Percentiles rank a stretch among this genome's conserved stretches.
These are phyloP conservation scores for Paulownia fortunei DNA, from an alignment of 257 asterid species.

Conservation along the genomic window DNA sequence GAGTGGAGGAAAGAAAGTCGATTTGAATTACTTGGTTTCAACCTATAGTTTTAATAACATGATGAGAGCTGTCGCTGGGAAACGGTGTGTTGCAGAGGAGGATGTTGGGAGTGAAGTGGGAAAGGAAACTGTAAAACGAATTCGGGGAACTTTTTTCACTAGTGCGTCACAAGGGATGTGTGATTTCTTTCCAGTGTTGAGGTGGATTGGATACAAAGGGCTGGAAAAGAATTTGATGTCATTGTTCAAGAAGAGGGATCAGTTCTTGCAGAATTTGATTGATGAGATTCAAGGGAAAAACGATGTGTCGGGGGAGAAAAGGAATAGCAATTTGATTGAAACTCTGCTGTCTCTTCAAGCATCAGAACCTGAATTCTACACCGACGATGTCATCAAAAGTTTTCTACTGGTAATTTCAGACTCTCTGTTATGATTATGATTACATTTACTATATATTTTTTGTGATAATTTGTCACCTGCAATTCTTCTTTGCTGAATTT, in stretches of 20 bases:
- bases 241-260: conserved; percentile 48
- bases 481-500: neutral
- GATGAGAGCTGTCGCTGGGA: conserved; percentile 49
- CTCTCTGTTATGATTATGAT: neutral
- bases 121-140: conserved; percentile 31
- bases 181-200: conserved; percentile 65
- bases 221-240: conserved; percentile 42
- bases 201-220: conserved; percentile 62
- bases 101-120: conserved; percentile 45
- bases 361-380: conserved; percentile 58
- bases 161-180: conserved; percentile 37
- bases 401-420: conserved; percentile 41
- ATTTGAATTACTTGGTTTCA: conserved; percentile 40
- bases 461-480: neutral
- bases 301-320: neutral
- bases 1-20: conserved; percentile 26
- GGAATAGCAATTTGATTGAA: conserved; percentile 35
- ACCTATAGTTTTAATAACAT: conserved; percentile 39
- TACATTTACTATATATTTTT: neutral
- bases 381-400: conserved; percentile 56
- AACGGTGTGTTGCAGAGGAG: conserved; percentile 40
- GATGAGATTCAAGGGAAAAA: conserved; percentile 37
- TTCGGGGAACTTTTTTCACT: conserved; percentile 34
- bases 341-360: conserved; percentile 46
- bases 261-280: conserved; percentile 36